phyloP scores from a whole-genome alignment of 176 grass and related monocot genomes.

The Bolboschoenus planiculmis region DNA sequence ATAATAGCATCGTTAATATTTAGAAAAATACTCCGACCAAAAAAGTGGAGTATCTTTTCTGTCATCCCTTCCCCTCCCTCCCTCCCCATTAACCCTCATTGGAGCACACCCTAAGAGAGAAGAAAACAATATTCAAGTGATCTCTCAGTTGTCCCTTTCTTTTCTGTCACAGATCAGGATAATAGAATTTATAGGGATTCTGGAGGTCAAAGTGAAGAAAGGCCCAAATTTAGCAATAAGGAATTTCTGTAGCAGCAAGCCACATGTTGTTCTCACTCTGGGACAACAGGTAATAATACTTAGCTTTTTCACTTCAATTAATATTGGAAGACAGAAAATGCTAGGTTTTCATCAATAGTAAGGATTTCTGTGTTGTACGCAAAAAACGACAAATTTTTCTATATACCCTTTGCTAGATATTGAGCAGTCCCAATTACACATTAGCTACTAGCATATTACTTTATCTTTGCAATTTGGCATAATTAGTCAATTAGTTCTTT shows the following conservation, averaged over 20 bases:
- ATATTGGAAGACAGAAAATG: background rate
- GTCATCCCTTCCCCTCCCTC: too few relatives aligned
- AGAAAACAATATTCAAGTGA: background rate
- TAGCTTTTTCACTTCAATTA: background rate
- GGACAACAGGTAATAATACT: slow-evolving; percentile 48
- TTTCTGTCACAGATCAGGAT: slow-evolving; percentile 35
- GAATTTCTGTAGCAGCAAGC: slow-evolving; percentile 55
- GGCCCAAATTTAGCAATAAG: slow-evolving; percentile 60
- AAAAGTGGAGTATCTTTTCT: too few relatives aligned
- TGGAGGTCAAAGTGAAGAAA: slow-evolving; percentile 55
- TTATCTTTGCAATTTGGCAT: background rate
- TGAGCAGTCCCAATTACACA: background rate
- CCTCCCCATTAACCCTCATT: too few relatives aligned
- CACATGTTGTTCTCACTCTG: slow-evolving; percentile 46
- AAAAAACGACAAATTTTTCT: background rate
- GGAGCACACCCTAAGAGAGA: too few relatives aligned
- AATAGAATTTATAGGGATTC: slow-evolving; percentile 49
- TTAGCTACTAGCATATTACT: background rate
- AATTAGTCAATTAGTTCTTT: too few relatives aligned
- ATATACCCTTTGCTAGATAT: background rate
- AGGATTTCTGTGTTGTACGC: background rate
- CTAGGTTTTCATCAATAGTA: background rate
- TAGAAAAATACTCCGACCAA: too few relatives aligned
- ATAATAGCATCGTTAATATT: too few relatives aligned
- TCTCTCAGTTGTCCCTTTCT: background rate